These are phyloP conservation scores for Microcyclosporella mali DNA, from an alignment of 2,329 filamentous ascomycete genomes.

Conservation along the genomic window DNA sequence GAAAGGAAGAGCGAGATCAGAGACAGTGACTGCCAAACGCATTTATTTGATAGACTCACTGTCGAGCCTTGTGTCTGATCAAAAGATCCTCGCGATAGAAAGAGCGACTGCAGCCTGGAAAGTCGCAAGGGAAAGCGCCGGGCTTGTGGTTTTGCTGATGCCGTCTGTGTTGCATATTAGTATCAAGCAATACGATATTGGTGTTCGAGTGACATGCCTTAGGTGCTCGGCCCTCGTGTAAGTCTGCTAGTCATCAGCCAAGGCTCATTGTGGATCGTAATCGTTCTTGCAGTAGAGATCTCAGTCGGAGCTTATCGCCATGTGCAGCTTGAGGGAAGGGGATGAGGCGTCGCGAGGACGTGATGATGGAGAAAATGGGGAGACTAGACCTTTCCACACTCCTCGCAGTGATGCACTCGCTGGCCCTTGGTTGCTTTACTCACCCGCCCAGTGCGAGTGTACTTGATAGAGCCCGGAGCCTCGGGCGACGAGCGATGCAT, in stretches of 20 bases:
- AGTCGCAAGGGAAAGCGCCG: conserved; percentile 37
- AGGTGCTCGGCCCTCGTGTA: conserved; percentile 45
- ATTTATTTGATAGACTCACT: conserved; percentile 32
- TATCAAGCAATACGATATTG: not conserved
- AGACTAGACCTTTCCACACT: conserved; percentile 40
- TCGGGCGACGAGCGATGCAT: conserved; percentile 20
- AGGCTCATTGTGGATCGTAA: too few species aligned
- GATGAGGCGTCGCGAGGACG: not conserved
- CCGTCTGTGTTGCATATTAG: conserved; percentile 28
- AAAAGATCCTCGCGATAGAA: conserved; percentile 43
- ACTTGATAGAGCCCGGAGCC: conserved; percentile 27
- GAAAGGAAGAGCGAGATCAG: not conserved
- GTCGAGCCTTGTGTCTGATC: conserved; percentile 40
- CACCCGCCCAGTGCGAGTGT: conserved; percentile 42
- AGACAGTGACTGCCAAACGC: not conserved
- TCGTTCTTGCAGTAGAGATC: too few species aligned
- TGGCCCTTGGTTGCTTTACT: conserved; percentile 46
- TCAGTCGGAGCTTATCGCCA: too few species aligned
- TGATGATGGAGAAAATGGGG: not conserved
- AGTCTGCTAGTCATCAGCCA: conserved; percentile 27
- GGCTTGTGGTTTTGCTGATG: conserved; percentile 44
- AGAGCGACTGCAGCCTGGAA: conserved; percentile 36
- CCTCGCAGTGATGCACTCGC: conserved; percentile 40
- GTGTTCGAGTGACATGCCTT: conserved; percentile 27
- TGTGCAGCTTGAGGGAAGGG: too few species aligned